Evolutionary conservation across 2,329 filamentous ascomycete species (phyloP), one percentile per base, ranked within the genome.

Genomic region (Mycosphaerelloides madeirae): DNA sequence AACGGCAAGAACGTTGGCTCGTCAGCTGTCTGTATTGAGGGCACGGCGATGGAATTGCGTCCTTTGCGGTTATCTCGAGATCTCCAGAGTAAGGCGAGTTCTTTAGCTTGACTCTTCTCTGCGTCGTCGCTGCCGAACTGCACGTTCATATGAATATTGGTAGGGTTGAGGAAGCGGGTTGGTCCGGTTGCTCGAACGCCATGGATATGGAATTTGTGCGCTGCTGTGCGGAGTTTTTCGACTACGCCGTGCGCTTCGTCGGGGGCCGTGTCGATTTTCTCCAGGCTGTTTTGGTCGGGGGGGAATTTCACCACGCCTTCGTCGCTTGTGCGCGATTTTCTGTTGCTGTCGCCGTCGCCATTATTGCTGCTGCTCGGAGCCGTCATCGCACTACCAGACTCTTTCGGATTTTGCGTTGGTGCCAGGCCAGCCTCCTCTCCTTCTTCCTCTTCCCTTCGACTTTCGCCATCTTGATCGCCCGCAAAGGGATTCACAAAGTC

Each of bases 61-160:
- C 56, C 55, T 29, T 59, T 59, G 5, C 56, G 47, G 12, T 56
- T 48, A 32, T 59, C 55, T 35, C 56, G 46, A 3, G 56, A 49
- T 3, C 56, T 49, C 56, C 56, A 59, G 7, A 55, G 38, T 2
- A 55, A 36, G 13, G 41, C 40, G n/a, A 47, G 28, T 14, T 55
- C 52, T 18, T 48, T 33, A n/a, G 38, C 31, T 25, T 42, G 16
- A 4, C 35, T 13, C 13, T 34, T 12, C 6, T 29, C 29, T n/a
- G 31, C 41, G 31, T 36, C 42, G 38, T 46, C 45, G 37, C 20
- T 38, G 32, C 37, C 35, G 20, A 43, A 50, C 18, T 43, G 40
- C 2, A 52, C 46, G 8, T 43, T 31, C 44, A 55, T 52, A 11
- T 38, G 52, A 20, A 55, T 43, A 19, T 43, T 48, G 19, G 52